Evolutionary conservation across 305 asterid genomes (phyloP).

Genomic region (Rubia tinctorum): DNA sequence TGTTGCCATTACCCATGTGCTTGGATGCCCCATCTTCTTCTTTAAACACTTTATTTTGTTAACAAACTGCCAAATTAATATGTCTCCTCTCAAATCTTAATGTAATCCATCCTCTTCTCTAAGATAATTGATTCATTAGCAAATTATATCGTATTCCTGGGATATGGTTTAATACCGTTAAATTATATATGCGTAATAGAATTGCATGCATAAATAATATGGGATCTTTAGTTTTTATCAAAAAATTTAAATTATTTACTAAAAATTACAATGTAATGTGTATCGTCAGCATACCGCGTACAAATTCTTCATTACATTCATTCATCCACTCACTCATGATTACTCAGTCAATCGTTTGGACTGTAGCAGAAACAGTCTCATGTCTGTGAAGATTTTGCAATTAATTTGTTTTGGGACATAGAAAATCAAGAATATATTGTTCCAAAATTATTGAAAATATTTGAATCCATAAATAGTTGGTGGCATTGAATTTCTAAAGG

Average conservation of each 20-base stretch:
- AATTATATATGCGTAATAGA: too few relatives aligned
- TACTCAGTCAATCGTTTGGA: constrained; percentile 3
- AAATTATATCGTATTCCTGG: too few relatives aligned
- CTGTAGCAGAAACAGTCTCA: background rate
- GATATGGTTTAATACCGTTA: too few relatives aligned
- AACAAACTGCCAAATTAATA: constrained; percentile 35
- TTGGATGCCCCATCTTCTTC: constrained; percentile 38
- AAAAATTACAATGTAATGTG: too few relatives aligned
- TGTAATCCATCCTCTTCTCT: constrained; percentile 11
- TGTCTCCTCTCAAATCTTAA: constrained; percentile 19
- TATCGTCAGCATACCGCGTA: too few relatives aligned
- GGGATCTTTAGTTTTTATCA: too few relatives aligned
- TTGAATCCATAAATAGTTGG: constrained; percentile 2
- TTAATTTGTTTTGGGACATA: background rate
- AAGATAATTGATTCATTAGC: background rate
- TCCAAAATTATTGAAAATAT: background rate
- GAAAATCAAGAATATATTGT: background rate
- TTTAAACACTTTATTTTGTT: constrained; percentile 21
- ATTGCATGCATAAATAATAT: too few relatives aligned
- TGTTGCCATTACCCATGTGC: constrained; percentile 64
- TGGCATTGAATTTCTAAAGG: constrained; percentile 11
- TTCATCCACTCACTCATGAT: background rate
- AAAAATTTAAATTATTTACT: too few relatives aligned
- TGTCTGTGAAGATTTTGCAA: background rate
- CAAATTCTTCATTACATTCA: too few relatives aligned